Percentiles rank a stretch among this genome's conserved stretches.
phyloP scores from a whole-genome alignment of 75 land plant genomes.

The Pseudotsuga menziesii region DNA sequence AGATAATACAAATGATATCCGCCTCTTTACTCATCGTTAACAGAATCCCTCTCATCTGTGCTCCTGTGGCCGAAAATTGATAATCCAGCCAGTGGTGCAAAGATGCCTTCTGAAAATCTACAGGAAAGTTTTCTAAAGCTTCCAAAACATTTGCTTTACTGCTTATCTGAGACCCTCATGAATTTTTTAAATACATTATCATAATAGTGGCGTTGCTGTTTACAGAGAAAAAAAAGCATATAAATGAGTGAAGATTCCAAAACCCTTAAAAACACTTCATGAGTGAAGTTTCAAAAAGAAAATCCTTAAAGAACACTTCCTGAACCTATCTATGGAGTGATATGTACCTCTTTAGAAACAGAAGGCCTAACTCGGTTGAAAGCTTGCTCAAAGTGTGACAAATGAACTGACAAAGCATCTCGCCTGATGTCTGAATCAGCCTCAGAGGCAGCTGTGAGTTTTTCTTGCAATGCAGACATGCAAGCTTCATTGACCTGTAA shows the following conservation, averaged over 20 bases:
- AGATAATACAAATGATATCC: too few species aligned
- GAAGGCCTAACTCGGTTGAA: constrained; percentile 38
- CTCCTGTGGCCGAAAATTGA: too few species aligned
- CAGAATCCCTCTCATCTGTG: too few species aligned
- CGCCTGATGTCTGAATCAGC: constrained; percentile 1
- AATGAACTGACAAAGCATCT: constrained; percentile 18
- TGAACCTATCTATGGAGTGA: neutral
- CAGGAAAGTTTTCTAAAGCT: too few species aligned
- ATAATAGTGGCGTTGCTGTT: constrained; percentile 7
- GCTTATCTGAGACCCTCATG: neutral
- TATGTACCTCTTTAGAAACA: constrained; percentile 36
- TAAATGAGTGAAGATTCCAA: neutral
- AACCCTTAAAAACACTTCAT: too few species aligned
- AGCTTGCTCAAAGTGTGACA: constrained; percentile 42
- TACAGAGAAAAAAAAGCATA: neutral
- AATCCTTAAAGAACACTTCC: too few species aligned
- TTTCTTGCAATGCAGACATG: constrained; percentile 59
- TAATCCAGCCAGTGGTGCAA: too few species aligned
- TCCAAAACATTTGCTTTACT: too few species aligned
- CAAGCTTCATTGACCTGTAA: constrained; percentile 78
- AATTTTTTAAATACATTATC: constrained; percentile 5
- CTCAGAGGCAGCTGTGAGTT: constrained; percentile 2
- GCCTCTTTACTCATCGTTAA: too few species aligned
- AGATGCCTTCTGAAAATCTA: too few species aligned
- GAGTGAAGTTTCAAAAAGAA: neutral